Base-by-base conservation (phyloP, 306 rosid genomes). In the Alnus rubra region DNA sequence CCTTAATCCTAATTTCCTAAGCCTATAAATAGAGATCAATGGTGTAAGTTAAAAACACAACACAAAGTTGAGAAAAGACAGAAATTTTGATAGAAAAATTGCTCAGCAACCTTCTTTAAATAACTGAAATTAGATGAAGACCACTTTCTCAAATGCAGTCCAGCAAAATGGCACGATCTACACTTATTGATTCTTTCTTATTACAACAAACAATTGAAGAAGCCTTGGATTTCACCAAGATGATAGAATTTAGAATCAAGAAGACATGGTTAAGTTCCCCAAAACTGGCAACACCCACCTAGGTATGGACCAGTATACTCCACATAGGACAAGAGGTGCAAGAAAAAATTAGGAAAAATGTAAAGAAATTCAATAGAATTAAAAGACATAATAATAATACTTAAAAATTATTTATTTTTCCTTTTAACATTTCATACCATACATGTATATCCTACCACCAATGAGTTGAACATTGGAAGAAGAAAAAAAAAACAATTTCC, bases 371-470 rank as follows among this genome's bases (percentile, higher is more conserved):
- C 65, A 73, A 78, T 56, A 55, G 65, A 65, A 77, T 54, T 45
- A 76, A 10, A 70, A 76, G 62, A 73, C 81, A 74, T 62, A 64
- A 76, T 78, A 75, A 44, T 58, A 75, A 44, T 58, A 68, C 74
- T 56, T 80, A 76, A 63, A 65, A 73, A 76, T 75, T 78, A 84
- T 78, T 87, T 60, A 78, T 74, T 75, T 87, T 82, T 64, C 80
- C 48, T 39, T 82, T 82, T 76, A 65, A 68, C 79, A 82, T 83
- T 65, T 75, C 76, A 83, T 74, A 78, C 83, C 86, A 85, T 87
- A 85, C 87, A 89, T 75, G 86, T 90, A 89, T 81, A 76, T 53
- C 82, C 90, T 83, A 85, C 87, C 78, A 78, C 79, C 87, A 90
- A 84, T 84, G 84, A 84, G 83, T 81, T 81, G 82, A 85, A 76